A percentile compares a stretch with the other conserved stretches of the same genome.
Conservation (phyloP, 768 basidiomycete species). For the Suillus clintonianus region DNA sequence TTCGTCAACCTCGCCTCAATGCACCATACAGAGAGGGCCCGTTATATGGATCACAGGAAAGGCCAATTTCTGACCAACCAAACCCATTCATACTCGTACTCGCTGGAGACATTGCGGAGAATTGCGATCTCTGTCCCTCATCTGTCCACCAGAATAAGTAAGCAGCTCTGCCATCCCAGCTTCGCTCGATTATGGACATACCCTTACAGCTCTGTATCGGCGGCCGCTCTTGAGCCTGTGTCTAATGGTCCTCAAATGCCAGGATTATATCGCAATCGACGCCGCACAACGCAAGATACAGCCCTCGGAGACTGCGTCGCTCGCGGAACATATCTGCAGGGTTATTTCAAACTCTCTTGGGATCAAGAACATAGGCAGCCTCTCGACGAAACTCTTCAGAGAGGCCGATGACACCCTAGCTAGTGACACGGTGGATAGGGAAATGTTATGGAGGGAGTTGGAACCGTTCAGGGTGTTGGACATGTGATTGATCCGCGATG, state of each 20-base stretch:
- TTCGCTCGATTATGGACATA: accelerated
- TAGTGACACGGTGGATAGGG: not conserved
- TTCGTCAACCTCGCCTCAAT: not conserved
- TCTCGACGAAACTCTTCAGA: not conserved
- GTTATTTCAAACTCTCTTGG: not conserved
- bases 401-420: not conserved
- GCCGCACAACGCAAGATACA: no score
- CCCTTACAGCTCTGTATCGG: not conserved
- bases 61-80: not conserved
- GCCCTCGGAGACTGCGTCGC: not conserved
- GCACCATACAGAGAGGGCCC: not conserved
- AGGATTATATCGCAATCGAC: not conserved
- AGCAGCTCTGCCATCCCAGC: not conserved
- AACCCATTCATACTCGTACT: not conserved
- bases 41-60: not conserved
- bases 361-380: not conserved
- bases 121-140: not conserved
- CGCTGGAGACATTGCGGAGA: not conserved
- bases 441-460: not conserved
- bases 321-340: not conserved
- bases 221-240: not conserved
- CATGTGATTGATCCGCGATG: no score
- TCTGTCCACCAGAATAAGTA: not conserved
- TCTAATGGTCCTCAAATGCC: not conserved
- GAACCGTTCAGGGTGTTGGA: not conserved